These are phyloP conservation scores for Russula emetica DNA, from an alignment of 768 basidiomycete genomes.

Conservation along the genomic window DNA sequence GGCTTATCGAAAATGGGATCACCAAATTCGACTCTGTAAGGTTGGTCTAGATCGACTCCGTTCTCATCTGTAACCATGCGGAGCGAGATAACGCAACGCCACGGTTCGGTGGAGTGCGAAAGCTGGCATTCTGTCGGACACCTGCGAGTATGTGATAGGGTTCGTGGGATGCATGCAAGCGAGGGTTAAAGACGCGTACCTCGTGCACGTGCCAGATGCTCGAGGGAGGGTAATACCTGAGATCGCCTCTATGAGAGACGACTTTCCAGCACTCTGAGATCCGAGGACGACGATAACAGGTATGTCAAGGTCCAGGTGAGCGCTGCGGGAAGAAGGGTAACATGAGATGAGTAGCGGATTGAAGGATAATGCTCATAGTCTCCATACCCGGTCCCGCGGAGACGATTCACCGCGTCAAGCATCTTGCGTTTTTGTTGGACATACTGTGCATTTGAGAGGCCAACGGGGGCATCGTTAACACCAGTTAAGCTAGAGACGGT, in stretches of 20 bases:
- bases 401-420: constrained; percentile 55
- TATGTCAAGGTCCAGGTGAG: constrained; percentile 59
- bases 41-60: constrained; percentile 37
- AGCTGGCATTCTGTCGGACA: constrained; percentile 40
- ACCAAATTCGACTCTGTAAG: constrained; percentile 31
- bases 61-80: constrained; percentile 33
- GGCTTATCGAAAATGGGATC: constrained; percentile 45
- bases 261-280: constrained; percentile 70
- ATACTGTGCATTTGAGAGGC: constrained; percentile 48
- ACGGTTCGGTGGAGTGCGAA: constrained; percentile 31
- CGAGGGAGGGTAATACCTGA: constrained; percentile 68
- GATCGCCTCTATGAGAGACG: constrained; percentile 72
- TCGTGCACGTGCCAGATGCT: constrained; percentile 68
- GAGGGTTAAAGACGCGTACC: constrained; percentile 38
- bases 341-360: constrained; percentile 7
- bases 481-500: background rate
- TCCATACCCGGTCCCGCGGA: constrained; percentile 57
- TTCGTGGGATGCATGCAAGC: no score
- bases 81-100: constrained; percentile 37
- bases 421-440: constrained; percentile 44
- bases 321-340: constrained; percentile 38
- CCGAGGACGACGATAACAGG: constrained; percentile 74
- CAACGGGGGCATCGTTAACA: constrained; percentile 37
- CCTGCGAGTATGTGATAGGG: constrained; percentile 25
- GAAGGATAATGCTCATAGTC: no score